phyloP scores from a whole-genome alignment of 2,329 filamentous ascomycete genomes.

The Colletotrichum endophyticum region DNA sequence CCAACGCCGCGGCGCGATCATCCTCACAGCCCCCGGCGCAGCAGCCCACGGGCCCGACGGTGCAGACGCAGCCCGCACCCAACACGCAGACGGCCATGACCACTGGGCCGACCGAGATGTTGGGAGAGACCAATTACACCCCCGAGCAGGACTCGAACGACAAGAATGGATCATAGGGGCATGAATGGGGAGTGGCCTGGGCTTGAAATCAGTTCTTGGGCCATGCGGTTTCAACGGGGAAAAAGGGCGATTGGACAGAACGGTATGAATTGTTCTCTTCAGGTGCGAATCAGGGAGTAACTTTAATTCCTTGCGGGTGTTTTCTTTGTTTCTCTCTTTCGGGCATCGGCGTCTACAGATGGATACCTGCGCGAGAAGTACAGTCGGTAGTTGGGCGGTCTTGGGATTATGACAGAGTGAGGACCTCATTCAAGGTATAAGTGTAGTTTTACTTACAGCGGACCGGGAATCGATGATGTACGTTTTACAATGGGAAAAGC shows the following conservation, averaged over 20 bases:
- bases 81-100: constrained; percentile 64
- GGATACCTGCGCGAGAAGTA: constrained; percentile 12
- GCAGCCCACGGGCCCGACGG: constrained; percentile 53
- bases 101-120: constrained; percentile 56
- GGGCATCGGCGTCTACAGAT: constrained; percentile 19
- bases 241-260: background rate
- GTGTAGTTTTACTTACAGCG: constrained; percentile 2
- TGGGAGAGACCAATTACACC: constrained; percentile 74
- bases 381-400: background rate
- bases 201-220: background rate
- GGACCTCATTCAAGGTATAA: background rate
- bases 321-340: background rate
- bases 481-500: background rate
- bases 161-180: constrained; percentile 28
- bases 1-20: constrained; percentile 45
- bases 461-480: background rate
- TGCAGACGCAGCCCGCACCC: constrained; percentile 61
- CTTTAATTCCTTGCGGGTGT: background rate
- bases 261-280: constrained; percentile 4
- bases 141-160: constrained; percentile 61
- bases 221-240: background rate
- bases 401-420: background rate
- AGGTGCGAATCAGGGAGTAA: background rate
- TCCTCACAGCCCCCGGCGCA: constrained; percentile 42
- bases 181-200: constrained; percentile 12